A percentile compares a stretch with the other conserved stretches of the same genome.
Conservation (phyloP, 495 filamentous ascomycete genomes). For the Daldinia decipiens region DNA sequence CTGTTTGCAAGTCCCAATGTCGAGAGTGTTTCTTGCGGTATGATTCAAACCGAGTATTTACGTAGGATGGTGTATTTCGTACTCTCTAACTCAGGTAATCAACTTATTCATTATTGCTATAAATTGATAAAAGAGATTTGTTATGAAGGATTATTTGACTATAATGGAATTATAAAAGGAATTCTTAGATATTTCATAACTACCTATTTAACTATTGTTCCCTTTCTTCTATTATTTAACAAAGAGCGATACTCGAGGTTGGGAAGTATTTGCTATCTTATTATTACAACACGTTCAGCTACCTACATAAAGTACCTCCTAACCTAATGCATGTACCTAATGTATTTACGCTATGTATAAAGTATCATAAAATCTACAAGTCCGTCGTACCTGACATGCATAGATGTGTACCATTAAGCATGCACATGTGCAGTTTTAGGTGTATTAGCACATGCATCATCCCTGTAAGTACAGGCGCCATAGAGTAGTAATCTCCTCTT, state of each 20-base stretch:
- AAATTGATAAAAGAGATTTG: background rate
- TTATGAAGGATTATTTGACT: background rate
- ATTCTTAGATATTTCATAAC: too few species aligned
- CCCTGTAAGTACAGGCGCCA: constrained; percentile 33
- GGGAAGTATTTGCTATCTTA: background rate
- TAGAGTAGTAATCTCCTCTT: constrained; percentile 17
- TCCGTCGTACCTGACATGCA: constrained; percentile 35
- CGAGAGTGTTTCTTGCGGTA: background rate
- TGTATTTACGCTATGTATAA: background rate
- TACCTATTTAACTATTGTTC: too few species aligned
- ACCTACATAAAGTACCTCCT: too few species aligned
- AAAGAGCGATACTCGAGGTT: background rate
- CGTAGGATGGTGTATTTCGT: background rate
- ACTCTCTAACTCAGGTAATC: background rate
- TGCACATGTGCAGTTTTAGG: constrained; percentile 28
- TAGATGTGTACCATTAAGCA: constrained; percentile 12
- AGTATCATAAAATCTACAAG: background rate
- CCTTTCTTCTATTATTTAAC: background rate
- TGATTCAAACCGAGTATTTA: background rate
- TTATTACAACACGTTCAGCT: too few species aligned
- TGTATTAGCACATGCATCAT: constrained; percentile 34
- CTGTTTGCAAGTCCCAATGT: background rate
- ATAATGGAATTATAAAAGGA: background rate
- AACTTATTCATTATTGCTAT: background rate
- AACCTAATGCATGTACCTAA: background rate